Base-by-base conservation (phyloP, 169 alveolate genomes). In the Neospora caninum region DNA sequence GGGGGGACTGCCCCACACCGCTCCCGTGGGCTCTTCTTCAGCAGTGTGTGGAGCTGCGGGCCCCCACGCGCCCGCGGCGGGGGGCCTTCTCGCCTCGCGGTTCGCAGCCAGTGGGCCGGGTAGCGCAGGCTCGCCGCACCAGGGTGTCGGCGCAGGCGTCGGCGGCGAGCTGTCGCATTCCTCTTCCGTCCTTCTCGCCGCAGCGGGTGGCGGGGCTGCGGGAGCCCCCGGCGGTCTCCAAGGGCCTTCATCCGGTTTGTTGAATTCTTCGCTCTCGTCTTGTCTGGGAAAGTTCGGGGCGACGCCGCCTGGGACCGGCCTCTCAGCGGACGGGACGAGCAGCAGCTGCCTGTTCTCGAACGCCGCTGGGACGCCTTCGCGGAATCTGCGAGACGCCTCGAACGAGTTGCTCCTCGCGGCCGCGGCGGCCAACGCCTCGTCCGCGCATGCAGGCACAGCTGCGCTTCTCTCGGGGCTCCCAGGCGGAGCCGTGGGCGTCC, bases 331-430 rank as follows among this genome's bases (percentile, higher is more conserved):
- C n/a, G 73, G 73, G 34, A 64, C 73, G 31, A 64, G 73, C 73
- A 64, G 73, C 73, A 64, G 73, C 73, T 64, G 73, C 20, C 73
- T 64, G 34, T 64, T 64, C 31, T 64, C 73, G 31, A 27, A 7
- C 27, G 18, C 25, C 31, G 73, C 73, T 0, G 73, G 34, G 34
- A 27, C 73, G 73, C 73, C 73, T 9, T 64, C 73, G 34, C 73
- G 25, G 73, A 64, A 64, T 64, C 73, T 64, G 25, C 73, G 73
- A 1, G 73, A 64, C 73, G 73, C 73, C n/a, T 36, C 49, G 27
- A 78, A 78, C 45, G 86, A 78, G 86, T 25, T 78, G 45, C 45
- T 78, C 45, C 86, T 78, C 29, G 86, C 86, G 27, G 39, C 86
- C 18, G 86, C 86, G 49, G 86, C 49, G 18, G 45, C 49, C 42